phyloP scores from a whole-genome alignment of 2,329 filamentous ascomycete genomes.

The Hypoxylon sp. region DNA sequence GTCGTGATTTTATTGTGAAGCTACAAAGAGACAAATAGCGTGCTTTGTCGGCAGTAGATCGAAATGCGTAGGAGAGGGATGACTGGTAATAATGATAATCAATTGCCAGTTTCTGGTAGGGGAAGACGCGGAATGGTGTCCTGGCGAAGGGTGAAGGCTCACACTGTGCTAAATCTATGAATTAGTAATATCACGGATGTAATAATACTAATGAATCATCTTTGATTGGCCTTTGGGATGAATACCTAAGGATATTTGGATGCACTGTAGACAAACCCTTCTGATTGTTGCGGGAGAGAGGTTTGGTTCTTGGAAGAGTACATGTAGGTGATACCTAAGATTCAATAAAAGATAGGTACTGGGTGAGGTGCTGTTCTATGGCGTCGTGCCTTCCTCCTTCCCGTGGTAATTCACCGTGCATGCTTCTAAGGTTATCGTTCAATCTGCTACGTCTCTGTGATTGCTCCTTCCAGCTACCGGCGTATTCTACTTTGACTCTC shows the following conservation, averaged over 20 bases:
- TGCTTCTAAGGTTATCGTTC: slow-evolving; percentile 1
- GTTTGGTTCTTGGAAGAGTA: not conserved
- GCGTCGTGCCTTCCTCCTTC: not conserved
- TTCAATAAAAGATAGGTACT: no score
- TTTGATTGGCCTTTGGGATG: not conserved
- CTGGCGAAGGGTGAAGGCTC: not conserved
- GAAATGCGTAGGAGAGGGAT: not conserved
- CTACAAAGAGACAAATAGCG: not conserved
- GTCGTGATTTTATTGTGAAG: not conserved
- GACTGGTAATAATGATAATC: not conserved
- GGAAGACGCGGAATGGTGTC: no score
- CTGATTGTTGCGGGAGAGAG: not conserved
- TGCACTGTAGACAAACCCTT: not conserved
- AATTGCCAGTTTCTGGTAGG: no score
- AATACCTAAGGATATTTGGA: not conserved
- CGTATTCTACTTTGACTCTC: slow-evolving; percentile 1
- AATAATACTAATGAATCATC: not conserved
- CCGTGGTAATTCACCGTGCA: no score
- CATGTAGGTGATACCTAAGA: no score
- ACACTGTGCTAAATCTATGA: not conserved
- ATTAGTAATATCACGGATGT: not conserved
- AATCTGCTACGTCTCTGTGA: slow-evolving; percentile 17
- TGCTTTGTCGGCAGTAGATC: not conserved
- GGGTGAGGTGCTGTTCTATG: no score
- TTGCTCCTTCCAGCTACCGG: not conserved